These are phyloP conservation scores for Leishmania mexicana DNA, from an alignment of 208 protist species.

Conservation along the genomic window DNA sequence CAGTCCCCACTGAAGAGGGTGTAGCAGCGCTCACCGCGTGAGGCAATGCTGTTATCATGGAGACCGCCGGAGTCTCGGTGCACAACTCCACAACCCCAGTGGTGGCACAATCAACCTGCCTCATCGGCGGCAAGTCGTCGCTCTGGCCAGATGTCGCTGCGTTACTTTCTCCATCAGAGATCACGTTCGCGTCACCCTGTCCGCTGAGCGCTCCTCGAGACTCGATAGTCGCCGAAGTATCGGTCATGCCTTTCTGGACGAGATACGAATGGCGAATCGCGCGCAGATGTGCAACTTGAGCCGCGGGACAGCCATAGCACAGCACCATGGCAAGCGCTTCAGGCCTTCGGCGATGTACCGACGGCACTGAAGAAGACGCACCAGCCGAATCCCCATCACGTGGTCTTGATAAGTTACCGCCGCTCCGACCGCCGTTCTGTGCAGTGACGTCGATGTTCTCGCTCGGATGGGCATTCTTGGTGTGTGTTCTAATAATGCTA, in stretches of 20 bases:
- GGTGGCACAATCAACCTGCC: neutral
- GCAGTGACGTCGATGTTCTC: neutral
- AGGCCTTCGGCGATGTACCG: neutral
- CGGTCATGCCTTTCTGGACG: neutral
- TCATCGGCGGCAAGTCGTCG: neutral
- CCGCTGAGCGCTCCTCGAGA: neutral
- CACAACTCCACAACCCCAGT: slow-evolving; percentile 11
- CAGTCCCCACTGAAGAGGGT: neutral
- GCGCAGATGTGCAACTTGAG: slow-evolving; percentile 9
- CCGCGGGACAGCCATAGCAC: slow-evolving; percentile 18
- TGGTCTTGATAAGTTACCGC: neutral
- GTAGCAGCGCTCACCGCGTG: neutral
- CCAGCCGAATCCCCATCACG: neutral
- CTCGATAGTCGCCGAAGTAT: neutral
- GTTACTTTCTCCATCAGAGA: neutral
- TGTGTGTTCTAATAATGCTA: neutral
- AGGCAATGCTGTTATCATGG: neutral
- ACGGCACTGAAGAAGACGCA: neutral
- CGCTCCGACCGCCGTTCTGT: neutral
- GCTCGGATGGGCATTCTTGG: neutral
- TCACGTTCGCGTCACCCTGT: neutral
- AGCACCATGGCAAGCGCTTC: neutral
- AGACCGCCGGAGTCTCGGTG: slow-evolving; percentile 13
- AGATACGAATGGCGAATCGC: neutral
- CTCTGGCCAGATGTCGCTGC: neutral